These are phyloP conservation scores for Paramecium tetraurelia DNA, from an alignment of 73 alveolate genomes.

Conservation along the genomic window DNA sequence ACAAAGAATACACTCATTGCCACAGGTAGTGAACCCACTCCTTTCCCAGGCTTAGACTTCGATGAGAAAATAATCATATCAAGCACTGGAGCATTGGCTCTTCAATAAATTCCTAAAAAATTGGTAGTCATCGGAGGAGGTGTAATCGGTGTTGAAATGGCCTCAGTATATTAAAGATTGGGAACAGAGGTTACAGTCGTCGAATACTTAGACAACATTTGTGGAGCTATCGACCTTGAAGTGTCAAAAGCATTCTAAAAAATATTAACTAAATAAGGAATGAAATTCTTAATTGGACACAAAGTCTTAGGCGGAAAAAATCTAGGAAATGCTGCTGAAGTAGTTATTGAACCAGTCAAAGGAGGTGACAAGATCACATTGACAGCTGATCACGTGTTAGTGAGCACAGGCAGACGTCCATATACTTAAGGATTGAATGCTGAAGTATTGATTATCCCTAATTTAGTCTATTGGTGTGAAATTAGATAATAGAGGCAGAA, in stretches of 20 bases:
- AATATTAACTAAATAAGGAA: constrained; percentile 90
- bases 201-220: constrained; percentile 83
- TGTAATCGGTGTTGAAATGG: constrained; percentile 96
- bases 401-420: constrained; percentile 92
- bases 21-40: constrained; percentile 91
- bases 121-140: constrained; percentile 96
- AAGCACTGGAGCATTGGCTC: constrained; percentile 81
- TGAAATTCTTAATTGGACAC: constrained; percentile 83
- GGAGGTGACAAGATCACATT: constrained; percentile 71
- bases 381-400: constrained; percentile 82
- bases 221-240: constrained; percentile 86
- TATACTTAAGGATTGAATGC: constrained; percentile 78
- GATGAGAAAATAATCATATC: constrained; percentile 81
- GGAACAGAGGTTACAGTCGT: constrained; percentile 95
- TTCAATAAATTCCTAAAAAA: constrained; percentile 89
- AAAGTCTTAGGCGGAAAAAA: constrained; percentile 83
- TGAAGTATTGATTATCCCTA: constrained; percentile 30
- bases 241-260: constrained; percentile 80
- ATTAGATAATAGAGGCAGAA: constrained; percentile 73
- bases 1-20: constrained; percentile 89
- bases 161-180: constrained; percentile 89
- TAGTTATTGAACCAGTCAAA: constrained; percentile 75
- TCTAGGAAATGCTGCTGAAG: constrained; percentile 68
- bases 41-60: constrained; percentile 83
- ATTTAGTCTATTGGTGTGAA: constrained; percentile 66